These are phyloP conservation scores for Theileria luwenshuni DNA, from an alignment of 169 alveolate species.

Conservation along the genomic window DNA sequence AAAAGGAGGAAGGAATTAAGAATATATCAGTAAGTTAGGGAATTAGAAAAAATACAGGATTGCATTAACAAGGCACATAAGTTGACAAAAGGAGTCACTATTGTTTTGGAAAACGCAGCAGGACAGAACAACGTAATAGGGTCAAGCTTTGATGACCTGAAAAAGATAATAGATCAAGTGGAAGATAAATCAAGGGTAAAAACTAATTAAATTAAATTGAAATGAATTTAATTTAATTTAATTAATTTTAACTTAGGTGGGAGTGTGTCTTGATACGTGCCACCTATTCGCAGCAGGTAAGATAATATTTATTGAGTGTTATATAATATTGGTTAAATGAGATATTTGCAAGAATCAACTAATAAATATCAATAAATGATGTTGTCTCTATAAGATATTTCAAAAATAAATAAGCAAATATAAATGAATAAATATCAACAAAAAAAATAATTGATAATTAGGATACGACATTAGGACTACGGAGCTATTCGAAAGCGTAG, in stretches of 20 bases:
- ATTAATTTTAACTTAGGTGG: conserved; percentile 65
- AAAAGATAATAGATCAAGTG: conserved; percentile 78
- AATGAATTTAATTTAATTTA: neutral
- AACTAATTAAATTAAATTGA: too few species aligned
- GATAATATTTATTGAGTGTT: neutral
- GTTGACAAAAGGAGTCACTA: conserved; percentile 76
- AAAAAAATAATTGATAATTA: neutral
- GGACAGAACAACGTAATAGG: conserved; percentile 87
- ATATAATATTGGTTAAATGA: neutral
- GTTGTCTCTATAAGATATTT: neutral
- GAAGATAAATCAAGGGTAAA: conserved; percentile 81
- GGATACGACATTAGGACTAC: conserved; percentile 84
- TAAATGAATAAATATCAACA: neutral
- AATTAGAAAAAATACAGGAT: neutral
- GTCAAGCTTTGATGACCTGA: conserved; percentile 83
- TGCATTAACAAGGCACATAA: conserved; percentile 81
- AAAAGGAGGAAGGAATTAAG: conserved; percentile 75
- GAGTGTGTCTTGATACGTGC: conserved; percentile 90
- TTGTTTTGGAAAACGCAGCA: conserved; percentile 88
- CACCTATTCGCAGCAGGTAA: conserved; percentile 88
- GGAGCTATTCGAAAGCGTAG: conserved; percentile 78
- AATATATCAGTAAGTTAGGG: conserved; percentile 70
- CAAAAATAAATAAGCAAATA: conserved; percentile 5
- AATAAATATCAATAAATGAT: neutral
- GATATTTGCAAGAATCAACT: neutral